These are phyloP conservation scores for Phlebiopsis flavidoalba DNA, from an alignment of 768 basidiomycete genomes.

Conservation along the genomic window DNA sequence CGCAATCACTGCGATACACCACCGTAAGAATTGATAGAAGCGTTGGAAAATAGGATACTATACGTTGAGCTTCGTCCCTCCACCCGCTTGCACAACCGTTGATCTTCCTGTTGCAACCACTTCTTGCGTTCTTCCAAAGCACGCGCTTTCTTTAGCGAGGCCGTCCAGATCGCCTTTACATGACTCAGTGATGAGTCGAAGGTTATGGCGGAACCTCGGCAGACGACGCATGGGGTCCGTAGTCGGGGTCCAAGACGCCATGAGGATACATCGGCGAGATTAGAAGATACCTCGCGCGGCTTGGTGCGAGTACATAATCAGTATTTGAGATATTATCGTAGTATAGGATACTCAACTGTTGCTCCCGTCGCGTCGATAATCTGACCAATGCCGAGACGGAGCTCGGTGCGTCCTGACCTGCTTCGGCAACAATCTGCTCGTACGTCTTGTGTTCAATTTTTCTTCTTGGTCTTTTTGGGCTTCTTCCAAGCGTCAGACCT, in stretches of 20 bases:
- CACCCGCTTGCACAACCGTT: slow-evolving; percentile 61
- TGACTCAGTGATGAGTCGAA: slow-evolving; percentile 79
- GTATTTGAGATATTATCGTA: not conserved
- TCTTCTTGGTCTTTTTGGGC: slow-evolving; percentile 74
- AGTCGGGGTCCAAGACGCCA: slow-evolving; percentile 81
- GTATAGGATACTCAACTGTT: slow-evolving; percentile 55
- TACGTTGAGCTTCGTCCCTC: slow-evolving; percentile 76
- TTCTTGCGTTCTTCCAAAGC: slow-evolving; percentile 75
- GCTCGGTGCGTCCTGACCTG: slow-evolving; percentile 49
- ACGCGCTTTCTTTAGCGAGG: slow-evolving; percentile 85
- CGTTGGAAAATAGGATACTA: slow-evolving; percentile 23
- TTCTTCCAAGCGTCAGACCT: slow-evolving; percentile 82
- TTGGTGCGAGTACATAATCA: slow-evolving; percentile 28
- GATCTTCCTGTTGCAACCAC: slow-evolving; percentile 66
- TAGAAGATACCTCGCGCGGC: slow-evolving; percentile 86
- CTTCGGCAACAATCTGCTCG: slow-evolving; percentile 90
- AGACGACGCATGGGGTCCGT: slow-evolving; percentile 84
- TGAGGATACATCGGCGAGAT: slow-evolving; percentile 72
- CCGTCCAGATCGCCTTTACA: slow-evolving; percentile 84
- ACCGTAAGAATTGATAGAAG: not conserved
- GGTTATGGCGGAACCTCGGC: slow-evolving; percentile 96
- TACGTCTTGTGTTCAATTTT: slow-evolving; percentile 95
- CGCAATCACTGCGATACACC: slow-evolving; percentile 54
- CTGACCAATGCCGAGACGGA: slow-evolving; percentile 70
- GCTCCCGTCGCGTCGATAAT: slow-evolving; percentile 96